A percentile compares a stretch with the other conserved stretches of the same genome.
Conservation (phyloP, 2,329 filamentous ascomycete species). For the Fusarium torreyae region DNA sequence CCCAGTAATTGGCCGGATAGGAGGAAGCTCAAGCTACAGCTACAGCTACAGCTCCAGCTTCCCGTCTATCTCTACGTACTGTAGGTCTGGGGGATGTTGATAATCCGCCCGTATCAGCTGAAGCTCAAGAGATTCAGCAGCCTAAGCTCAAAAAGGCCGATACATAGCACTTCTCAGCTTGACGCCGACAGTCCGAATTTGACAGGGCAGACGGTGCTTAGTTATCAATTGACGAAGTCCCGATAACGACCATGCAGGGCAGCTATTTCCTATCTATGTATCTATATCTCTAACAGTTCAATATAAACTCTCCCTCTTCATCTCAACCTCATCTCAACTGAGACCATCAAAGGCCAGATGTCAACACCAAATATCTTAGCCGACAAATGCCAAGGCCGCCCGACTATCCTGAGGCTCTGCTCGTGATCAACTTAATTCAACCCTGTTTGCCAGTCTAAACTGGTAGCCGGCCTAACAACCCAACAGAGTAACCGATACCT, state of each 20-base stretch:
- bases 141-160: too few species aligned
- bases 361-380: not conserved
- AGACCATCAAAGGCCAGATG: slow-evolving; percentile 1
- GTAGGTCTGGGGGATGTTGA: not conserved
- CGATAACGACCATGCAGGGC: slow-evolving; percentile 11
- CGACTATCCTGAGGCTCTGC: slow-evolving; percentile 28
- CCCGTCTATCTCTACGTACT: not conserved
- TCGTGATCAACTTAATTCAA: slow-evolving; percentile 22
- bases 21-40: slow-evolving; percentile 13
- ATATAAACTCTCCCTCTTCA: not conserved
- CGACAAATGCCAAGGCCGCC: slow-evolving; percentile 3
- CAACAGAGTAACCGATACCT: slow-evolving; percentile 17
- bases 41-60: slow-evolving; percentile 10
- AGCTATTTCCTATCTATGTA: slow-evolving; percentile 11
- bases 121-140: not conserved
- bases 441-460: slow-evolving; percentile 6
- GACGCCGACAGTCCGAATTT: slow-evolving; percentile 16
- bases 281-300: slow-evolving; percentile 17
- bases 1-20: slow-evolving; percentile 9
- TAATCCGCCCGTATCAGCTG: not conserved
- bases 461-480: slow-evolving; percentile 8
- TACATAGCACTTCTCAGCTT: slow-evolving; percentile 16
- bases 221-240: slow-evolving; percentile 14
- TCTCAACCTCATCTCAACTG: slow-evolving; percentile 10
- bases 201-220: slow-evolving; percentile 27